Conservation (phyloP, 1,284 basidiomycete genomes). For the Wallemia ichthyophaga region DNA sequence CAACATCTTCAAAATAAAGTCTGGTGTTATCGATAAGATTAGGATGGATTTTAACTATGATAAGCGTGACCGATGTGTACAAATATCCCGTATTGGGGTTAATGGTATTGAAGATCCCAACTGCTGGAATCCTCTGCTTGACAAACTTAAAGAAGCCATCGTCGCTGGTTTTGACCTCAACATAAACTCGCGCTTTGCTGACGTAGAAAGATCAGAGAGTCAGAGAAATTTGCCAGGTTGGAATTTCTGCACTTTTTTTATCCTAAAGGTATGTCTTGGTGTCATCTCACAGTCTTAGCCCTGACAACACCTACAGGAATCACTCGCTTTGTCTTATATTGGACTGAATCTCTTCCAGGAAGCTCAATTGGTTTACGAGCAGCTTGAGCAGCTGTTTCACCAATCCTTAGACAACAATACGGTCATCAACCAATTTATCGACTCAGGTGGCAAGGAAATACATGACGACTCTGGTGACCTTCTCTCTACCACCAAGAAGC, state of each 20-base stretch:
- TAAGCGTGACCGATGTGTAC: conserved; percentile 53
- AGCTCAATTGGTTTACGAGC: conserved; percentile 60
- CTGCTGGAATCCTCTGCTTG: conserved; percentile 62
- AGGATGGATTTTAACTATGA: conserved; percentile 71
- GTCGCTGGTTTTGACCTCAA: conserved; percentile 50
- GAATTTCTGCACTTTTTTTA: conserved; percentile 91
- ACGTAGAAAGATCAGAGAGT: conserved; percentile 53
- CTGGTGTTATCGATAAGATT: conserved; percentile 64
- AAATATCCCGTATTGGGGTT: conserved; percentile 23
- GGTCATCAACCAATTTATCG: conserved; percentile 55
- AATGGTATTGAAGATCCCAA: conserved; percentile 38
- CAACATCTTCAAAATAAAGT: conserved; percentile 44
- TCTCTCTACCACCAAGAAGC: conserved; percentile 47
- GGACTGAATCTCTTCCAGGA: conserved; percentile 70
- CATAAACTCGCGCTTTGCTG: conserved; percentile 50
- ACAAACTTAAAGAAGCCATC: conserved; percentile 65
- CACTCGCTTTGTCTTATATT: conserved; percentile 67
- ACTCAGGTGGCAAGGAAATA: conserved; percentile 30
- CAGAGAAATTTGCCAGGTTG: conserved; percentile 69
- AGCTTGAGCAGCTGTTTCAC: conserved; percentile 62
- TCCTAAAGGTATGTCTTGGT: conserved; percentile 36
- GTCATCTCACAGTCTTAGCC: conserved; percentile 3
- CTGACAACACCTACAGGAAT: conserved; percentile 69
- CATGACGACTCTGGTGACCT: conserved; percentile 56
- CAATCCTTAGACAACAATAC: conserved; percentile 14